Evolutionary conservation across 768 basidiomycete species (phyloP).

Genomic region (Pleurotus djamor): DNA sequence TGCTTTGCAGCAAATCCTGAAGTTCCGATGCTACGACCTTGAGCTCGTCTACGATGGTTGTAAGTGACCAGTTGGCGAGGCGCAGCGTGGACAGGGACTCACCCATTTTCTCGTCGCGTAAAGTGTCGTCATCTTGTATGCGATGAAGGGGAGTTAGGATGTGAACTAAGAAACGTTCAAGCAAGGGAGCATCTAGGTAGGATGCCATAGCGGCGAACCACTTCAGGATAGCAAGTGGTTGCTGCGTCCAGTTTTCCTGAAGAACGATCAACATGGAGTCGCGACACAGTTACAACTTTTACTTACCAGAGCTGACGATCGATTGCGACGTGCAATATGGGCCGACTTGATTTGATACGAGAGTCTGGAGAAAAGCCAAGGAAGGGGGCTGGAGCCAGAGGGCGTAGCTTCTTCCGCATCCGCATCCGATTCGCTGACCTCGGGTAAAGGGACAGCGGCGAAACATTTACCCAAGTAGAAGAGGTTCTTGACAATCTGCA

Average conservation of each 20-base stretch:
- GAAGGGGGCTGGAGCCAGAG: slow-evolving; percentile 47
- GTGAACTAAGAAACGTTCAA: slow-evolving; percentile 77
- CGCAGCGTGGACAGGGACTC: slow-evolving; percentile 18
- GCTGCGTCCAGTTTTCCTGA: slow-evolving; percentile 81
- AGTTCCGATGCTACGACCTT: slow-evolving; percentile 80
- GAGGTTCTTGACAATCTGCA: slow-evolving; percentile 91
- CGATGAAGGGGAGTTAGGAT: slow-evolving; percentile 87
- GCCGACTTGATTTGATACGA: slow-evolving; percentile 85
- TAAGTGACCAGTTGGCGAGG: background rate
- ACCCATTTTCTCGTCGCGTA: slow-evolving; percentile 81
- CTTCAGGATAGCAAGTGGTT: slow-evolving; percentile 76
- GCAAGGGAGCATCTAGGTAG: slow-evolving; percentile 52
- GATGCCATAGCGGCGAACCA: slow-evolving; percentile 95
- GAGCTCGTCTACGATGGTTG: slow-evolving; percentile 61
- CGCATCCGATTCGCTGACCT: slow-evolving; percentile 26
- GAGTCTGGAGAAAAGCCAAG: slow-evolving; percentile 94
- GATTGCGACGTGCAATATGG: slow-evolving; percentile 66
- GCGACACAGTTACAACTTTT: slow-evolving; percentile 8
- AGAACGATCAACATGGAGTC: background rate
- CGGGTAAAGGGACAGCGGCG: slow-evolving; percentile 32
- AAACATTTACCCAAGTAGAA: slow-evolving; percentile 93
- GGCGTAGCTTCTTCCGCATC: slow-evolving; percentile 25
- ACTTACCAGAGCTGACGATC: slow-evolving; percentile 43
- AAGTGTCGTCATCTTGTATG: slow-evolving; percentile 82
- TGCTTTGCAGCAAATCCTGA: slow-evolving; percentile 81